phyloP scores from a whole-genome alignment of 305 asterid genomes.

The Fraxinus platypoda region DNA sequence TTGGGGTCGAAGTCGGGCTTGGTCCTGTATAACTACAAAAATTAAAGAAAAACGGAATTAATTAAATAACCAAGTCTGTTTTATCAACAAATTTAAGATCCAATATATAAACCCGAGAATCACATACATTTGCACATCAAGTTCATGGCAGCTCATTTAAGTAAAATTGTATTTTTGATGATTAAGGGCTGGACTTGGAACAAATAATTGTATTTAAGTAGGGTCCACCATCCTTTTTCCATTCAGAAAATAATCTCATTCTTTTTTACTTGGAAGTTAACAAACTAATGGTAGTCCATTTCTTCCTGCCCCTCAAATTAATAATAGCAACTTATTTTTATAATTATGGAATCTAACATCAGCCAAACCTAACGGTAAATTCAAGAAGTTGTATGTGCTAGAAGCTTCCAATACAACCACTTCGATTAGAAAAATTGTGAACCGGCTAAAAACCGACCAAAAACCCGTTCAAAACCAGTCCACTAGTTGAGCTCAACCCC shows the following conservation, averaged over 20 bases:
- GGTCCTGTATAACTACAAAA: not conserved
- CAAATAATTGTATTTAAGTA: not conserved
- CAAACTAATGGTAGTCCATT: not conserved
- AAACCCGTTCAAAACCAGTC: not conserved
- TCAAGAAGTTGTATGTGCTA: not conserved
- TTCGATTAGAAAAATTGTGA: not conserved
- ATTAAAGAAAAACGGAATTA: not conserved
- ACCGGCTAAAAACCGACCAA: not conserved
- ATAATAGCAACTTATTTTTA: not conserved
- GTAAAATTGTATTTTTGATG: conserved; percentile 14
- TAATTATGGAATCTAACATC: not conserved
- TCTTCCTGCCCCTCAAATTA: not conserved
- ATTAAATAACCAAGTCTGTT: not conserved
- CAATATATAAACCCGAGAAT: not conserved
- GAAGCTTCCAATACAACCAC: not conserved
- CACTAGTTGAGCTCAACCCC: not conserved
- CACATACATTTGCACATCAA: not conserved
- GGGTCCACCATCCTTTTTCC: not conserved
- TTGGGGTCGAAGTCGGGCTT: not conserved
- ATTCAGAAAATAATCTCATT: not conserved
- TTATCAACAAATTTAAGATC: not conserved
- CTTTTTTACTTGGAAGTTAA: not conserved
- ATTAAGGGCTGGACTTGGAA: not conserved
- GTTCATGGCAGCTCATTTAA: conserved; percentile 20
- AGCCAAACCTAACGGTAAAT: not conserved